Evolutionary conservation across 2,329 filamentous ascomycete species (phyloP).

Genomic region (Nakataea oryzae): DNA sequence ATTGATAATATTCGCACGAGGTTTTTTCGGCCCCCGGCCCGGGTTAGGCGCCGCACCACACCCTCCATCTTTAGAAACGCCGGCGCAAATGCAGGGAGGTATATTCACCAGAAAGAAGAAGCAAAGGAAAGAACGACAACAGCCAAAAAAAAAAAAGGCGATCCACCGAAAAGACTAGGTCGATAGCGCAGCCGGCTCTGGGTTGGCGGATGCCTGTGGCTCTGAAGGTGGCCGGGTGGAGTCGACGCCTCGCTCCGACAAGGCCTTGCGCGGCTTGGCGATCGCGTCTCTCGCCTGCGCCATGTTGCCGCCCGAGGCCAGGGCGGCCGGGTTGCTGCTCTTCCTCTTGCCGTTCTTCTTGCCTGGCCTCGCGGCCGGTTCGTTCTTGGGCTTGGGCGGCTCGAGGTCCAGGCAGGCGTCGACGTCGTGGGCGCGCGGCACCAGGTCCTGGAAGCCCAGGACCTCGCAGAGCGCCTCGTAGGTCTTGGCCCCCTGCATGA

Average conservation of each 20-base stretch:
- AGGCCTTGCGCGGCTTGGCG: constrained; percentile 7
- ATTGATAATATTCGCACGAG: too few relatives aligned
- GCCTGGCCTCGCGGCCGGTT: constrained; percentile 6
- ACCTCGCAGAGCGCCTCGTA: constrained; percentile 60
- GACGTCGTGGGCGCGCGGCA: constrained; percentile 51
- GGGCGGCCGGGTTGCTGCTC: constrained; percentile 24
- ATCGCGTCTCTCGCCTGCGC: constrained; percentile 22
- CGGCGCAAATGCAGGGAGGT: too few relatives aligned
- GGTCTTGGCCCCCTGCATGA: constrained; percentile 55
- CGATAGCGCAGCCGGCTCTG: not conserved
- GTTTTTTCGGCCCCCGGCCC: too few relatives aligned
- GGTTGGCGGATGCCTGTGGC: not conserved
- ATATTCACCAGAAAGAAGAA: too few relatives aligned
- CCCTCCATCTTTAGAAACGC: too few relatives aligned
- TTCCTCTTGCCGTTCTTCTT: constrained; percentile 20
- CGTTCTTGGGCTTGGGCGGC: constrained; percentile 30
- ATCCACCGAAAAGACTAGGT: not conserved
- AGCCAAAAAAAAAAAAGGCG: too few relatives aligned
- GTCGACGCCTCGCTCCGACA: constrained; percentile 19
- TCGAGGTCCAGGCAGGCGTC: constrained; percentile 55
- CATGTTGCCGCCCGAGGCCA: constrained; percentile 35
- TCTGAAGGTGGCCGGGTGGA: not conserved
- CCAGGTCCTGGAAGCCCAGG: constrained; percentile 50
- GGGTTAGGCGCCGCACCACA: too few relatives aligned
- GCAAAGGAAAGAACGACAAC: too few relatives aligned